Base-by-base conservation (phyloP, 257 asterid genomes). In the Ajuga chamaepitys region DNA sequence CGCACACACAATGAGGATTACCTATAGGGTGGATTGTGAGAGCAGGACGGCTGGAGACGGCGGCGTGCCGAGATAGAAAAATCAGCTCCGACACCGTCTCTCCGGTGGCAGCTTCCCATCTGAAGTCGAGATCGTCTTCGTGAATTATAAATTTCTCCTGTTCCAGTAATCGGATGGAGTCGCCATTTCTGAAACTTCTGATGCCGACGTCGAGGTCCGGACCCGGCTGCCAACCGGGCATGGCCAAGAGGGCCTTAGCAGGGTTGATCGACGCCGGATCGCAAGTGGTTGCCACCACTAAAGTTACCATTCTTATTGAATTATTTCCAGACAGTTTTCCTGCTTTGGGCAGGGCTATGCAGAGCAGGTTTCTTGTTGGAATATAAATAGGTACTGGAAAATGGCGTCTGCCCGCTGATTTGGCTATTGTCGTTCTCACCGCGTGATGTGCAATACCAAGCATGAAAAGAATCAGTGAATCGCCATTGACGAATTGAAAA, bases 181-280 rank as follows among this genome's bases (percentile, higher is more conserved):
- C 82, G 57, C 88, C 95, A 61, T 80, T 74, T 44, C 32, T 71
- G 85, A 75, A 92, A 73, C 88, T 92, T 70, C 84, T 70, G 73
- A 88, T 74, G 50, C 81, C 83, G n/a, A 58, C 77, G 9, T 78
- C 86, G 34, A 83, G 71, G 9, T 77, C 69, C 64, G 87, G 89
- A 0, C 95, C 91, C 14, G 86, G 68, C 7, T 66, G 59, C 97
- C 96, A 91, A 5, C 95, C 96, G 66, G 95, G 88, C 96, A 75
- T 85, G 71, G 82, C 73, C 16, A 88, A 51, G 5, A 91, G 85
- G 67, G 83, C 87, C 75, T 79, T 81, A 3, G 96, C 96, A 0
- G 98, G 98, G 54, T 80, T 82, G 68, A 83, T 83, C 16, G 98
- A 91, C 55, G 92, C 98, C 56, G 98, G 95, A 78, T 91, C 98